Evolutionary conservation across 805 yeast genomes (phyloP), one percentile per base, ranked within the genome.

Genomic region (Candida sithepensis): DNA sequence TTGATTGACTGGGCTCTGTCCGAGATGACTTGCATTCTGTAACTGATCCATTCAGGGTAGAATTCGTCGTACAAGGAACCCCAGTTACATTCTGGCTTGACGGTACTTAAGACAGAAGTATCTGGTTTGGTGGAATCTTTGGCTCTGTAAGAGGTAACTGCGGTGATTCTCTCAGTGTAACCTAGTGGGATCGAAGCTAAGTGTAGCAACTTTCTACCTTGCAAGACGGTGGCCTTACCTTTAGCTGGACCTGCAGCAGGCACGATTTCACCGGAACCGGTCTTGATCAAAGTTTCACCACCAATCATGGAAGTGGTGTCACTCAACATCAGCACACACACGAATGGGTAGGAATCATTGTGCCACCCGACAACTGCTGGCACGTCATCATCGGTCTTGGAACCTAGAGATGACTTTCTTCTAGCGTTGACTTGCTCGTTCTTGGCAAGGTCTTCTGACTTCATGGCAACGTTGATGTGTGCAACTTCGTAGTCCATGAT

Each of bases 311-410:
- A 63, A 2, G 73, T 53, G 8, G 85, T 81, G 57, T 80, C 84
- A 26, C 80, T 74, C 40, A 81, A 58, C 86, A 81, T 81, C 50
- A 80, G 68, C 14, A 81, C 85, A 63, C 84, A 81, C 18, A 80
- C 85, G 58, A 78, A 79, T 14, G 84, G 85, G 47, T 78, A 79
- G n/a, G 81, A 73, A 58, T 81, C 86, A 45, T 68, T 61, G 66
- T 81, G 85, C 86, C 86, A 81, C 26, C 79, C 78, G 32, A 79
- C 82, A 39, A 79, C 71, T 20, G 81, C 83, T 12, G 80, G 79
- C 43, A 77, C 69, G 37, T 73, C 72, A 5, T 59, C 63, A 30
- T 62, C 61, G 44, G 47, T 46, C 19, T 54, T 55, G 41, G 54
- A 55, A 8, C 50, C 49, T 50, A 63, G 48, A 1, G 66, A 53